phyloP scores from a whole-genome alignment of 257 asterid species.

The Paulownia fortunei region DNA sequence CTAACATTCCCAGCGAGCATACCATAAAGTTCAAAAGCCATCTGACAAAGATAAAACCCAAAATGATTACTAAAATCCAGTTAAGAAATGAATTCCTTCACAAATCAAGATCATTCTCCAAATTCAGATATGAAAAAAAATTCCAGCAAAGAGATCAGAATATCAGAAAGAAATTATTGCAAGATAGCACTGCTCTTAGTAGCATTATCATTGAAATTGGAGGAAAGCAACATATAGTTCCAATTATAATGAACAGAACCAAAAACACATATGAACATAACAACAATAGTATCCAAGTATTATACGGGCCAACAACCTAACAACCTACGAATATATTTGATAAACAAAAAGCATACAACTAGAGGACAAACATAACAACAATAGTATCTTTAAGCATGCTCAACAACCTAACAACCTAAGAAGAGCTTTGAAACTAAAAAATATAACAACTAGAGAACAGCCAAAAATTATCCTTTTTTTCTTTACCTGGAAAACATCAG shows the following conservation, averaged over 20 bases:
- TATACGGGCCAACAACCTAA: background rate
- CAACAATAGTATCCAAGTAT: background rate
- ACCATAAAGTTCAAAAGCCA: constrained; percentile 98
- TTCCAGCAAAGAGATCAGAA: background rate
- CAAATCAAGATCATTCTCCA: constrained; percentile 10
- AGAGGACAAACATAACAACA: background rate
- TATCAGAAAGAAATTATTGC: background rate
- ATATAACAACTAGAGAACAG: background rate
- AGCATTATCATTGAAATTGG: background rate
- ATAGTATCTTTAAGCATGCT: background rate
- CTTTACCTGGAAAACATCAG: background rate
- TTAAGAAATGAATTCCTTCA: constrained; percentile 10
- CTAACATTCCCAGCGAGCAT: constrained; percentile 99
- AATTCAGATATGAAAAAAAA: background rate
- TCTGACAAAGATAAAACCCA: constrained; percentile 48
- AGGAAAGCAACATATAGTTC: constrained; percentile 12
- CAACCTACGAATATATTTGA: background rate
- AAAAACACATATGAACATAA: background rate
- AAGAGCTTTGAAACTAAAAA: background rate
- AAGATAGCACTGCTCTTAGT: background rate
- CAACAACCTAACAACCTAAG: background rate
- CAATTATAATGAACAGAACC: background rate
- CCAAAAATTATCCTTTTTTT: background rate
- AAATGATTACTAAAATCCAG: constrained; percentile 9
- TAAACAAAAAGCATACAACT: background rate